These are phyloP conservation scores for Fimicolochytrium jonesii DNA, from an alignment of 192 early-diverging fungal species.

Conservation along the genomic window DNA sequence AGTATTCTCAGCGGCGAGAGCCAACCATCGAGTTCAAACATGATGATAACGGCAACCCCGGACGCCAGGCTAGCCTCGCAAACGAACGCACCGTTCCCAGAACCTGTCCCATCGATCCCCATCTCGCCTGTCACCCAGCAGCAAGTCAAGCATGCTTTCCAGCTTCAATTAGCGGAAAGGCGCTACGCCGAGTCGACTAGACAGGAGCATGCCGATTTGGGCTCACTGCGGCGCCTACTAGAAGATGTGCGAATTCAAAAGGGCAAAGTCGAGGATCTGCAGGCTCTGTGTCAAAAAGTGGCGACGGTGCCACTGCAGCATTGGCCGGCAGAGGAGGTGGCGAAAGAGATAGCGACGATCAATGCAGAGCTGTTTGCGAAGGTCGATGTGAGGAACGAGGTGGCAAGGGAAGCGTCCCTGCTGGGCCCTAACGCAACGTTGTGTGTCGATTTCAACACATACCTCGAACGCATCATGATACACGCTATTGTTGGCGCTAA, in stretches of 20 bases:
- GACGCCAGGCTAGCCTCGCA: background rate
- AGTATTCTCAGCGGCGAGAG: too few species aligned
- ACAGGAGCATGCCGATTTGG: background rate
- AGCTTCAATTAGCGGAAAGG: constrained; percentile 1
- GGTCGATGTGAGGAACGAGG: constrained; percentile 1
- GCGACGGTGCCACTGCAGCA: background rate
- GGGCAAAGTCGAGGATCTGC: constrained; percentile 10
- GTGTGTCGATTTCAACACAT: constrained; percentile 15
- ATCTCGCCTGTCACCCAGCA: constrained; percentile 10
- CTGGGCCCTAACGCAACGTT: background rate
- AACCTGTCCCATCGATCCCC: constrained; percentile 8
- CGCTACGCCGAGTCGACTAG: background rate
- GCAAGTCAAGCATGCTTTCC: constrained; percentile 7
- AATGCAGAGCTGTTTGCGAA: constrained; percentile 15
- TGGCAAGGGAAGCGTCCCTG: background rate
- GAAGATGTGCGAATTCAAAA: constrained; percentile 23
- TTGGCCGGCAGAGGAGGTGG: constrained; percentile 14
- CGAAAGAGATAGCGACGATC: constrained; percentile 12
- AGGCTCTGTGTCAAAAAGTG: background rate
- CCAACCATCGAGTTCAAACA: too few species aligned
- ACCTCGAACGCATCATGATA: constrained; percentile 11
- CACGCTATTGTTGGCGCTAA: background rate
- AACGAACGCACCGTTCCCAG: constrained; percentile 9
- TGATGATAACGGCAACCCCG: background rate
- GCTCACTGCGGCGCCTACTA: constrained; percentile 2